These are phyloP conservation scores for Apostasia ramifera DNA, from an alignment of 106 monocot species.

Conservation along the genomic window DNA sequence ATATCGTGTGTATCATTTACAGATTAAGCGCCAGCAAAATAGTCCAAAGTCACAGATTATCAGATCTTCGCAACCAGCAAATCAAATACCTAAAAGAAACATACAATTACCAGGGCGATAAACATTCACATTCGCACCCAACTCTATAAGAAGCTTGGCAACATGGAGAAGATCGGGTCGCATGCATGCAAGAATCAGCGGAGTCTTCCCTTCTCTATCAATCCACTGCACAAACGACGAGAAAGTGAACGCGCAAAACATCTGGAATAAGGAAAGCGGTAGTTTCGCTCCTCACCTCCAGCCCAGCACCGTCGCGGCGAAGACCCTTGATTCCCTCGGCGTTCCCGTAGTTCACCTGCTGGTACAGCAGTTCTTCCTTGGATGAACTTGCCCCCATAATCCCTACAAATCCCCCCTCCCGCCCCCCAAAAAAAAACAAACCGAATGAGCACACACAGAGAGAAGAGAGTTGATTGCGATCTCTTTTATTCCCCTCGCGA, in stretches of 20 bases:
- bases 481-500: no score
- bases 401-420: neutral
- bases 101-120: constrained; percentile 67
- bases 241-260: neutral
- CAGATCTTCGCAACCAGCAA: no score
- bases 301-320: constrained; percentile 57
- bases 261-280: neutral
- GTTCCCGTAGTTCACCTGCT: constrained; percentile 73
- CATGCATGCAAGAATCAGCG: constrained; percentile 75
- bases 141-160: constrained; percentile 54
- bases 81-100: no score
- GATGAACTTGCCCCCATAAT: constrained; percentile 73
- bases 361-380: constrained; percentile 75
- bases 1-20: no score
- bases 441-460: neutral
- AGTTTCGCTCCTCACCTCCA: constrained; percentile 43
- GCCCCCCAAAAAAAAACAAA: neutral
- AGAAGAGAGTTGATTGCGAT: no score
- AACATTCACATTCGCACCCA: constrained; percentile 92
- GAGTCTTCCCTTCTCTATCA: constrained; percentile 87
- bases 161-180: constrained; percentile 51
- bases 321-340: constrained; percentile 59
- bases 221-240: constrained; percentile 53
- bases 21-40: no score
- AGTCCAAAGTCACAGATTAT: no score